Evolutionary conservation across 805 yeast genomes (phyloP).

Genomic region (Saturnispora bothae): DNA sequence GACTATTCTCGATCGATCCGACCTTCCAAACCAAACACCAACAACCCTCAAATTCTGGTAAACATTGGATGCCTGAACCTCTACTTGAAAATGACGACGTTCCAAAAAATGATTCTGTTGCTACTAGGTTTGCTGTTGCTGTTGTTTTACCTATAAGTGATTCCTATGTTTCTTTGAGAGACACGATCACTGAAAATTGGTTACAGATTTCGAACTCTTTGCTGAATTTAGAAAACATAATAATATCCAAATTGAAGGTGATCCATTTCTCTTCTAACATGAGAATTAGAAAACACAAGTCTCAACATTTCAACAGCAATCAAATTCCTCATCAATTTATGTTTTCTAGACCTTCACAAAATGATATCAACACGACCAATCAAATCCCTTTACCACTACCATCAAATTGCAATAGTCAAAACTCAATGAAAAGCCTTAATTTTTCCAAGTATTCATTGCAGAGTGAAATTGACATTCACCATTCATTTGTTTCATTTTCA

Average conservation of each 20-base stretch:
- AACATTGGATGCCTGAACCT: conserved; percentile 35
- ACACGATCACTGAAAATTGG: conserved; percentile 41
- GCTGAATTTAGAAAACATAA: conserved; percentile 30
- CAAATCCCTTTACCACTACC: not conserved
- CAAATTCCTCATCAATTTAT: conserved; percentile 3
- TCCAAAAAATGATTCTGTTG: conserved; percentile 11
- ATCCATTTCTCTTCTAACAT: conserved; percentile 7
- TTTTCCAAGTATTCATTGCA: conserved; percentile 33
- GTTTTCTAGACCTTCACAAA: conserved; percentile 6
- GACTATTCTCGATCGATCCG: conserved; percentile 30
- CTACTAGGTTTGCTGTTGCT: conserved; percentile 37
- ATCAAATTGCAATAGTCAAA: not conserved
- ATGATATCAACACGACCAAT: conserved; percentile 4
- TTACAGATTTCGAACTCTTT: conserved; percentile 33
- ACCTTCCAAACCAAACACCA: conserved; percentile 12
- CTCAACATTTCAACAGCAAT: conserved; percentile 5
- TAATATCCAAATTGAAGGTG: conserved; percentile 28
- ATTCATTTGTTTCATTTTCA: conserved; percentile 28
- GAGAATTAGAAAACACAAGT: conserved; percentile 4
- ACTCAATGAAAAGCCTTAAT: conserved; percentile 18
- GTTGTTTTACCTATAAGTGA: conserved; percentile 35
- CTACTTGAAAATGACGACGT: conserved; percentile 26
- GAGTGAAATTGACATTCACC: conserved; percentile 33
- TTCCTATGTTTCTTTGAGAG: conserved; percentile 22
- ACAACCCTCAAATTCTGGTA: conserved; percentile 3